Evolutionary conservation across 495 filamentous ascomycete genomes (phyloP).

Genomic region (Corynascus novoguineensis): DNA sequence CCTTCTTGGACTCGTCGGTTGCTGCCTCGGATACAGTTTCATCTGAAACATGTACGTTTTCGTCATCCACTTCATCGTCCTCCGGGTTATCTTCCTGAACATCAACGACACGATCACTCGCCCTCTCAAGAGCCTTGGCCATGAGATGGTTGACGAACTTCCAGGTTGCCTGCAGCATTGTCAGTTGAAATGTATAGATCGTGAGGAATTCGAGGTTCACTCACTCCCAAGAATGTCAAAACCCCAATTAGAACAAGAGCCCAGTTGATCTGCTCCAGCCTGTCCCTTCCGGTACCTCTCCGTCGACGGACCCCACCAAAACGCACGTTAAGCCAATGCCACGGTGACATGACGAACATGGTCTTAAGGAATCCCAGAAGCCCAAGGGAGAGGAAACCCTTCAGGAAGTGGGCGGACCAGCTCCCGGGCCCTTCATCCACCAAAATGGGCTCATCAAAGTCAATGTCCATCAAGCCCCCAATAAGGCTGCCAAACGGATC

Average conservation of each 20-base stretch:
- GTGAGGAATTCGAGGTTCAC: slow-evolving; percentile 30
- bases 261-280: slow-evolving; percentile 69
- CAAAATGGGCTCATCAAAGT: slow-evolving; percentile 17
- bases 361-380: slow-evolving; percentile 80
- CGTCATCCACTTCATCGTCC: slow-evolving; percentile 52
- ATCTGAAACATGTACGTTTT: slow-evolving; percentile 1
- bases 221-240: slow-evolving; percentile 73
- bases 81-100: slow-evolving; percentile 71
- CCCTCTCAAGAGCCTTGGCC: slow-evolving; percentile 62
- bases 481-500: slow-evolving; percentile 56
- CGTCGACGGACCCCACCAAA: slow-evolving; percentile 46
- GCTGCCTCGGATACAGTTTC: not conserved
- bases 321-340: slow-evolving; percentile 69
- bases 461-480: slow-evolving; percentile 38
- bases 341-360: slow-evolving; percentile 66
- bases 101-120: slow-evolving; percentile 74
- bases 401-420: slow-evolving; percentile 81
- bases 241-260: slow-evolving; percentile 73
- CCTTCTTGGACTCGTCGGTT: slow-evolving; percentile 23
- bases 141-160: slow-evolving; percentile 69
- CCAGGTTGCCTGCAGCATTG: slow-evolving; percentile 60
- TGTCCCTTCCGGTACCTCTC: slow-evolving; percentile 58
- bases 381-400: slow-evolving; percentile 79
- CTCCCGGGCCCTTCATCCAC: slow-evolving; percentile 45
- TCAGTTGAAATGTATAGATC: slow-evolving; percentile 16